Percentiles rank a stretch among this genome's conserved stretches.
phyloP scores from a whole-genome alignment of 257 asterid species.

The Rauvolfia tetraphylla region DNA sequence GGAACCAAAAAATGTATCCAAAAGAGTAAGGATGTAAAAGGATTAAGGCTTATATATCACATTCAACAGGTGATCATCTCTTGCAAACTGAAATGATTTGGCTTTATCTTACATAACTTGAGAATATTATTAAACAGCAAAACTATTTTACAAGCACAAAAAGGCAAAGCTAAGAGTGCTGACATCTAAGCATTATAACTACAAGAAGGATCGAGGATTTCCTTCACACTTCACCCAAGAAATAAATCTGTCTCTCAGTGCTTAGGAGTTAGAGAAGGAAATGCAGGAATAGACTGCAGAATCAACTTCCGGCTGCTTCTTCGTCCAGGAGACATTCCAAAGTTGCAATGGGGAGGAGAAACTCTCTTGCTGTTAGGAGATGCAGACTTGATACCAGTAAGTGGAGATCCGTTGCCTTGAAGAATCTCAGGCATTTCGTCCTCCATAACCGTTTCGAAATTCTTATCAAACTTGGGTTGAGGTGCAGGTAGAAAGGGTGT shows the following conservation, averaged over 20 bases:
- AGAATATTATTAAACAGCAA: conserved; percentile 12
- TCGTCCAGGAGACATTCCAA: conserved; percentile 35
- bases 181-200: conserved; percentile 14
- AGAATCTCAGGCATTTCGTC: conserved; percentile 76
- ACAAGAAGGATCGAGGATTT: background rate
- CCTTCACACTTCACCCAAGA: background rate
- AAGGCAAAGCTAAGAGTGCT: conserved; percentile 2
- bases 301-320: conserved; percentile 75
- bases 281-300: conserved; percentile 67
- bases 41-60: background rate
- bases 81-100: background rate
- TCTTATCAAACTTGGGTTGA: conserved; percentile 54
- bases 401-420: conserved; percentile 50
- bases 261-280: conserved; percentile 62
- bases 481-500: conserved; percentile 45
- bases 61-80: background rate
- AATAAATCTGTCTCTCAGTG: conserved; percentile 28
- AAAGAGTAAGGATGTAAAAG: too few relatives aligned
- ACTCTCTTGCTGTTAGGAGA: conserved; percentile 88
- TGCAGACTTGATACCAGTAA: conserved; percentile 45
- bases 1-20: too few relatives aligned
- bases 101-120: conserved; percentile 1
- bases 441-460: conserved; percentile 46
- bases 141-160: conserved; percentile 26
- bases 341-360: conserved; percentile 53